phyloP scores from a whole-genome alignment of 306 rosid genomes.

The Quercus cerris region DNA sequence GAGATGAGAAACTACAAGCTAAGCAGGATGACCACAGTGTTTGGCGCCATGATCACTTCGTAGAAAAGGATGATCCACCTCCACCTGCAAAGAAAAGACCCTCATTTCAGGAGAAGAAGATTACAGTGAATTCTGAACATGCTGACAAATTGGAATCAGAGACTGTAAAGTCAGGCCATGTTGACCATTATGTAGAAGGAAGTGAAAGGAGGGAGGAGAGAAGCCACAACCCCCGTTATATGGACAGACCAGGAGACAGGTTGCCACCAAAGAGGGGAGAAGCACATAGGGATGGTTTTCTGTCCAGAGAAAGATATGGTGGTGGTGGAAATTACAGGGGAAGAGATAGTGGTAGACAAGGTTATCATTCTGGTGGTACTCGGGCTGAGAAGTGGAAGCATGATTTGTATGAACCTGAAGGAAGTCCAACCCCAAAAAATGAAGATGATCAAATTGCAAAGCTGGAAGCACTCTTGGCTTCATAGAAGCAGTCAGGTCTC shows the following conservation, averaged over 20 bases:
- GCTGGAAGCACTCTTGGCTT: constrained; percentile 84
- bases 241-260: constrained; percentile 49
- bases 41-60: constrained; percentile 50
- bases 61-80: constrained; percentile 44
- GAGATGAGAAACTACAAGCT: constrained; percentile 49
- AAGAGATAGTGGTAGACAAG: constrained; percentile 68
- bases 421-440: constrained; percentile 70
- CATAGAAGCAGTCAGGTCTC: constrained; percentile 35
- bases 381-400: constrained; percentile 87
- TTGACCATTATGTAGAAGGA: constrained; percentile 39
- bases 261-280: constrained; percentile 38
- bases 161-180: constrained; percentile 41
- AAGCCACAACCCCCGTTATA: constrained; percentile 41
- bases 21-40: constrained; percentile 33
- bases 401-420: constrained; percentile 70
- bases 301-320: constrained; percentile 57
- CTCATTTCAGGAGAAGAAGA: constrained; percentile 85
- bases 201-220: constrained; percentile 65
- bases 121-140: constrained; percentile 40
- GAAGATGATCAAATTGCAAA: constrained; percentile 94
- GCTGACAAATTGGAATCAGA: constrained; percentile 35
- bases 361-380: constrained; percentile 33
- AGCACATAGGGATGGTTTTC: constrained; percentile 46
- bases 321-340: constrained; percentile 46
- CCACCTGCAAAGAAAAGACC: constrained; percentile 65